Percentiles rank a stretch among this genome's conserved stretches.
Evolutionary conservation across 75 land plant genomes (phyloP).

Genomic region (Sequoia sempervirens): DNA sequence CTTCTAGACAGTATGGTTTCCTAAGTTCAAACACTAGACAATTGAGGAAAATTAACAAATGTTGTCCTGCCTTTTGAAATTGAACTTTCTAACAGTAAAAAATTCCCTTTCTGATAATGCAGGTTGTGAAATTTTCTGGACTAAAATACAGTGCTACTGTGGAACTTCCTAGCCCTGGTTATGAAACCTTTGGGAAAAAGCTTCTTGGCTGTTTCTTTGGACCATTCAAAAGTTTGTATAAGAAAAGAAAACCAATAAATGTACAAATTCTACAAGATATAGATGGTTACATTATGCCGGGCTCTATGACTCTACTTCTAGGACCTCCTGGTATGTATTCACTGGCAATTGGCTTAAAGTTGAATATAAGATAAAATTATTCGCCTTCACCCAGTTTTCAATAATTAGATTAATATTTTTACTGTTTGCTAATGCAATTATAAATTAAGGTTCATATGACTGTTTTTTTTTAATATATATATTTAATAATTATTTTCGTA

Average conservation of each 20-base stretch:
- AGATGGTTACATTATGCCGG: constrained; percentile 56
- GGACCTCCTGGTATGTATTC: constrained; percentile 27
- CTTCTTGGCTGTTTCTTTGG: constrained; percentile 23
- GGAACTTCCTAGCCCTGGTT: constrained; percentile 5
- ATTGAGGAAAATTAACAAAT: not conserved
- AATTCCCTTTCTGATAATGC: not conserved
- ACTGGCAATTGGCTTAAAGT: not conserved
- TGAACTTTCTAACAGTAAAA: not conserved
- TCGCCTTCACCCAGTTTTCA: too few species aligned
- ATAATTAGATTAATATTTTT: too few species aligned
- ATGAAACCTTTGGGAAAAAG: constrained; percentile 31
- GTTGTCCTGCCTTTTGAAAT: not conserved
- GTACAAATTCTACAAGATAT: constrained; percentile 21
- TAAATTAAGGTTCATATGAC: too few species aligned
- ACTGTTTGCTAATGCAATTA: too few species aligned
- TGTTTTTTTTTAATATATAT: too few species aligned
- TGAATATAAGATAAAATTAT: not conserved
- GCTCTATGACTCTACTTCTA: constrained; percentile 47
- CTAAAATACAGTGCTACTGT: constrained; percentile 11
- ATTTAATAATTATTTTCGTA: too few species aligned
- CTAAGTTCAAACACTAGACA: not conserved
- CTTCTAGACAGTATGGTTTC: not conserved
- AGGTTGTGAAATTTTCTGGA: constrained; percentile 25
- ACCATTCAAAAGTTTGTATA: constrained; percentile 10
- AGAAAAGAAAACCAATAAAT: constrained; percentile 12